Evolutionary conservation across 2,329 filamentous ascomycete genomes (phyloP).

Genomic region (Magnaporthiopsis incrustans): DNA sequence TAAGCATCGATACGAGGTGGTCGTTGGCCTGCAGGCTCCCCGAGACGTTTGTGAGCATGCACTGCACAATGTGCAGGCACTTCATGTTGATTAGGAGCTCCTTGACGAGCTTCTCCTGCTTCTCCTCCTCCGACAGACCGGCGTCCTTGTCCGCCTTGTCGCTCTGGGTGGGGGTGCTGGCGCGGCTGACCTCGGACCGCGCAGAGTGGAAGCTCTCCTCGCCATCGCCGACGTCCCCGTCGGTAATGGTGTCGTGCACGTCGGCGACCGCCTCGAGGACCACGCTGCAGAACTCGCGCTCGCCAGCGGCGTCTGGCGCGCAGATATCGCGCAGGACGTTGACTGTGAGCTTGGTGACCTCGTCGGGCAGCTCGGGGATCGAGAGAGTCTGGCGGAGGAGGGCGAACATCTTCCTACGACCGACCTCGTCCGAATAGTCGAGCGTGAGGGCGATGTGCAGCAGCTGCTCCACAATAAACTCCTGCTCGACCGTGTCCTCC

Average conservation of each 20-base stretch:
- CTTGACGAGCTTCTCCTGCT: constrained; percentile 67
- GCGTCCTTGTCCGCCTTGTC: constrained; percentile 23
- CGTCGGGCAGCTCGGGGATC: constrained; percentile 80
- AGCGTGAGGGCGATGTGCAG: constrained; percentile 86
- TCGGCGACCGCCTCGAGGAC: constrained; percentile 92
- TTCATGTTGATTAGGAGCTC: constrained; percentile 98
- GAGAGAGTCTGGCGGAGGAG: constrained; percentile 80
- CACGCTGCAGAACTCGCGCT: constrained; percentile 75
- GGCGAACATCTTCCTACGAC: constrained; percentile 90
- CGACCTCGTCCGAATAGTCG: constrained; percentile 97
- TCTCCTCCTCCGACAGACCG: constrained; percentile 52
- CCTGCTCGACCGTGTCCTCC: constrained; percentile 79
- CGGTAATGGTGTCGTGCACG: constrained; percentile 87
- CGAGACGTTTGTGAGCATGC: constrained; percentile 89
- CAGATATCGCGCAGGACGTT: constrained; percentile 79
- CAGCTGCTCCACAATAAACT: constrained; percentile 93
- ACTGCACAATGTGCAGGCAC: constrained; percentile 93
- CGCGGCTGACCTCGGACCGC: constrained; percentile 70
- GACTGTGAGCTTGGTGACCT: constrained; percentile 80
- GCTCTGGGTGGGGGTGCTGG: constrained; percentile 44
- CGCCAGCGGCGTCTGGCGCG: constrained; percentile 62
- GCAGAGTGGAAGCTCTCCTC: constrained; percentile 92
- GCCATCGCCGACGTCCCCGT: constrained; percentile 49
- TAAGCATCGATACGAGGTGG: constrained; percentile 93
- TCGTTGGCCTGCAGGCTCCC: constrained; percentile 83